A percentile compares a stretch with the other conserved stretches of the same genome.
These are phyloP conservation scores for Macrocybe gigantea DNA, from an alignment of 768 basidiomycete genomes.

Conservation along the genomic window DNA sequence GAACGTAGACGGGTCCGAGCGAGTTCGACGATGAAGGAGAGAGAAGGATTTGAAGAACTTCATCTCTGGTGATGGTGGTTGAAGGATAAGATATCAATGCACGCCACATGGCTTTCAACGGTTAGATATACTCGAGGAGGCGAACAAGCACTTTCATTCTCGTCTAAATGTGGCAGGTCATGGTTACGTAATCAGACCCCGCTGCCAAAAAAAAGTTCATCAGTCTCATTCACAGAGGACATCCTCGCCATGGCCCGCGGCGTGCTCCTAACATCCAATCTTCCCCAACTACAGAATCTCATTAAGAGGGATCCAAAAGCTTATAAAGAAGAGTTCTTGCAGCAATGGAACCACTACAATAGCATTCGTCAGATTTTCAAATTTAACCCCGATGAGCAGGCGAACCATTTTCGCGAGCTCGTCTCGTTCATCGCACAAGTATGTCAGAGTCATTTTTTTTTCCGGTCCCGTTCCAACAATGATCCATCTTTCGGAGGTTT, in stretches of 20 bases:
- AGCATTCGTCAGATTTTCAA: constrained; percentile 82
- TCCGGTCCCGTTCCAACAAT: background rate
- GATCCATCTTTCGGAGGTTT: constrained; percentile 42
- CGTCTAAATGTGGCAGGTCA: too few species aligned
- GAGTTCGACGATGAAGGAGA: constrained; percentile 41
- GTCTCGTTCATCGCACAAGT: constrained; percentile 64
- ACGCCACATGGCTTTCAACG: background rate
- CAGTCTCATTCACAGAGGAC: too few species aligned
- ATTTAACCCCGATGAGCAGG: constrained; percentile 79
- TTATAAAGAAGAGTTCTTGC: constrained; percentile 93
- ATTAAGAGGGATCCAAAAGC: constrained; percentile 89
- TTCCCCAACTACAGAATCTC: constrained; percentile 94
- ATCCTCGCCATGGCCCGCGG: constrained; percentile 56
- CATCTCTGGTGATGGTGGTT: constrained; percentile 20
- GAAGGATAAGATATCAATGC: background rate
- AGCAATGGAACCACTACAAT: constrained; percentile 95
- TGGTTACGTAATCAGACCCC: too few species aligned
- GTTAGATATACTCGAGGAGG: too few species aligned
- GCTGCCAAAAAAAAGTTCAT: too few species aligned
- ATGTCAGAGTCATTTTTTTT: constrained; percentile 52
- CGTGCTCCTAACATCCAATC: constrained; percentile 77
- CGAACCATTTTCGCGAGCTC: constrained; percentile 79
- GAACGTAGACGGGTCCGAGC: constrained; percentile 37
- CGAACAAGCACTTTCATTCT: too few species aligned
- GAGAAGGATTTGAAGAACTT: constrained; percentile 39